Percentiles rank a stretch among this genome's conserved stretches.
Evolutionary conservation across 2,329 filamentous ascomycete species (phyloP).

Genomic region (Cladophialophora psammophila): DNA sequence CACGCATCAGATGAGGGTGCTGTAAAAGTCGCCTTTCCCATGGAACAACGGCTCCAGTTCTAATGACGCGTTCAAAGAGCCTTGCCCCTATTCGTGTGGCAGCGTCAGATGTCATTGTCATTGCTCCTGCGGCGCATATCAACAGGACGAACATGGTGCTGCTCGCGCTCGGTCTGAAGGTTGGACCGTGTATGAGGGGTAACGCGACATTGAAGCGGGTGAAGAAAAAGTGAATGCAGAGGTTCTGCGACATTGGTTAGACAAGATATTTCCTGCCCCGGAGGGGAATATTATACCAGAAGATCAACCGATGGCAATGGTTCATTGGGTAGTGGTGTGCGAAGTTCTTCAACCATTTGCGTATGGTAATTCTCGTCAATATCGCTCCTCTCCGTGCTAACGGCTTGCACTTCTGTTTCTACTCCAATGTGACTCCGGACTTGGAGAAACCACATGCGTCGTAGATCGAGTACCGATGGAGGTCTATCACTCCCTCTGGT

Average conservation of each 20-base stretch:
- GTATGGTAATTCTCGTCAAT: slow-evolving; percentile 25
- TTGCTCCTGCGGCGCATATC: slow-evolving; percentile 47
- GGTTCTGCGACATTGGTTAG: slow-evolving; percentile 25
- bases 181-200: slow-evolving; percentile 31
- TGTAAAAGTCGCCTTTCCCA: slow-evolving; percentile 23
- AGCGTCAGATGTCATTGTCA: slow-evolving; percentile 44
- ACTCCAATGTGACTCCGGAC: not conserved
- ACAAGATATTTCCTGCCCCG: too few relatives aligned
- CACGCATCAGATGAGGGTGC: slow-evolving; percentile 13
- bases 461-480: slow-evolving; percentile 11
- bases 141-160: slow-evolving; percentile 45
- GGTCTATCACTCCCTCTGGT: not conserved
- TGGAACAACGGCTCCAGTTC: slow-evolving; percentile 27
- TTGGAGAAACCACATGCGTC: slow-evolving; percentile 18
- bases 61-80: slow-evolving; percentile 43
- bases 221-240: slow-evolving; percentile 59
- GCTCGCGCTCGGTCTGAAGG: slow-evolving; percentile 25
- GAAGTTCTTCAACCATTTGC: slow-evolving; percentile 14
- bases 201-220: slow-evolving; percentile 27
- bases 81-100: slow-evolving; percentile 40
- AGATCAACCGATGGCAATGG: slow-evolving; percentile 20
- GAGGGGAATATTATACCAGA: slow-evolving; percentile 1
- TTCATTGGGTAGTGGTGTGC: slow-evolving; percentile 9
- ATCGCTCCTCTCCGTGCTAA: not conserved
- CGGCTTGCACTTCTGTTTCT: not conserved